phyloP scores from a whole-genome alignment of 805 yeast species.

The Nakazawaea ishiwadae region DNA sequence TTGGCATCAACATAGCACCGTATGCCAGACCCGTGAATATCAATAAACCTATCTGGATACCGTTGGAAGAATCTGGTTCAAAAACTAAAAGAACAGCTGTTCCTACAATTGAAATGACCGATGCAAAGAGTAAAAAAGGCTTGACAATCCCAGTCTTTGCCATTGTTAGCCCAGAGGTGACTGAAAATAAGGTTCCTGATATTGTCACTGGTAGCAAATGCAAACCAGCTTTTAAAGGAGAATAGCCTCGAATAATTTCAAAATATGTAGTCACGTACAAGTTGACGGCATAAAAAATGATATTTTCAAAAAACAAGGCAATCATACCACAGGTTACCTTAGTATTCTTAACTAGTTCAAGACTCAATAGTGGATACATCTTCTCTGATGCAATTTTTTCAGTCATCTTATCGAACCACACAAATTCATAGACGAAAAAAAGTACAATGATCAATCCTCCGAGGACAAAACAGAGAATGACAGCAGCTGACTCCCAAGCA shows the following conservation, averaged over 20 bases:
- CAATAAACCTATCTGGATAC: neutral
- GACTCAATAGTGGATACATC: slow-evolving; percentile 74
- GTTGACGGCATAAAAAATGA: slow-evolving; percentile 33
- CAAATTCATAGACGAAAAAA: slow-evolving; percentile 23
- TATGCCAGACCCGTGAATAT: neutral
- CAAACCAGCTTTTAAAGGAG: neutral
- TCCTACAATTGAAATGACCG: neutral
- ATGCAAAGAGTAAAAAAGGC: neutral
- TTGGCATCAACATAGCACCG: neutral
- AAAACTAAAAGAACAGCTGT: neutral
- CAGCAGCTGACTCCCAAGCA: slow-evolving; percentile 51
- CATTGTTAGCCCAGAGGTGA: neutral
- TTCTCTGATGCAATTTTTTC: neutral
- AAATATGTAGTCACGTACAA: slow-evolving; percentile 41
- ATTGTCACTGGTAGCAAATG: neutral
- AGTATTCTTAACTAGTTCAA: slow-evolving; percentile 66
- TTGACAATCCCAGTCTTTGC: neutral
- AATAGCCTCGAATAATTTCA: slow-evolving; percentile 35
- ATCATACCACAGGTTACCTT: slow-evolving; percentile 36
- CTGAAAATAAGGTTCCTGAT: neutral
- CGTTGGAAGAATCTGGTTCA: neutral
- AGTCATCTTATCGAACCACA: neutral
- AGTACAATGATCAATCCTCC: slow-evolving; percentile 33
- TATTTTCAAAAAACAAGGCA: slow-evolving; percentile 10
- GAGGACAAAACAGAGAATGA: slow-evolving; percentile 41